phyloP scores from a whole-genome alignment of 2,329 filamentous ascomycete genomes.

The Eurotiales sp. region DNA sequence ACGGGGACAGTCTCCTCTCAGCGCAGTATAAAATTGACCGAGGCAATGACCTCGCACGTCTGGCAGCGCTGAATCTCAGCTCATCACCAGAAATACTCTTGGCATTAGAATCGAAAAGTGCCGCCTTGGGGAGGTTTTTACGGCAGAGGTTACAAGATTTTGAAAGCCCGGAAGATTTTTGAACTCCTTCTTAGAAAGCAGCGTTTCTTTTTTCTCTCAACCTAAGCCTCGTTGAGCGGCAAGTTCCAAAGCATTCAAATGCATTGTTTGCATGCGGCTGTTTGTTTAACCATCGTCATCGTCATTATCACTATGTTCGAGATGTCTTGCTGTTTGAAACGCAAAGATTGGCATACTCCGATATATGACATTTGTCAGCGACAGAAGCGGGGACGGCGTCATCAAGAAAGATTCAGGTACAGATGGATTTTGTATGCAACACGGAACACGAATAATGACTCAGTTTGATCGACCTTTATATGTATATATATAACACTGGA shows the following conservation, averaged over 20 bases:
- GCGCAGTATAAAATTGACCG: conserved; percentile 40
- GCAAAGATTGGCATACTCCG: too few species aligned
- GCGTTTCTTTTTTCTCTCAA: not conserved
- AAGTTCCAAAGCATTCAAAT: not conserved
- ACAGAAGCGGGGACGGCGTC: too few species aligned
- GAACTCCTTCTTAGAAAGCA: not conserved
- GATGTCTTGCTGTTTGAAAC: too few species aligned
- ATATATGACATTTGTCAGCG: too few species aligned
- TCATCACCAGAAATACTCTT: conserved; percentile 37
- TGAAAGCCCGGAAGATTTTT: conserved; percentile 42
- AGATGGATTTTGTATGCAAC: not conserved
- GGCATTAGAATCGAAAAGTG: conserved; percentile 41
- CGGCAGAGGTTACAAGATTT: conserved; percentile 38
- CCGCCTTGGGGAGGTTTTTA: conserved; percentile 38
- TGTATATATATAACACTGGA: too few species aligned
- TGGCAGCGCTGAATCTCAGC: conserved; percentile 37
- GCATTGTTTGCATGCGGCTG: too few species aligned
- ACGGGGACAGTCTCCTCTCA: conserved; percentile 27
- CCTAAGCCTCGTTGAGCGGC: not conserved
- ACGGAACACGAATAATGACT: too few species aligned
- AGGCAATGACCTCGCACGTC: conserved; percentile 34
- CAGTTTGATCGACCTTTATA: too few species aligned
- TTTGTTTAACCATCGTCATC: too few species aligned
- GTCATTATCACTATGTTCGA: too few species aligned
- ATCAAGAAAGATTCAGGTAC: not conserved